Conservation (phyloP, 495 filamentous ascomycete genomes). For the Aspergillus indologenus region DNA sequence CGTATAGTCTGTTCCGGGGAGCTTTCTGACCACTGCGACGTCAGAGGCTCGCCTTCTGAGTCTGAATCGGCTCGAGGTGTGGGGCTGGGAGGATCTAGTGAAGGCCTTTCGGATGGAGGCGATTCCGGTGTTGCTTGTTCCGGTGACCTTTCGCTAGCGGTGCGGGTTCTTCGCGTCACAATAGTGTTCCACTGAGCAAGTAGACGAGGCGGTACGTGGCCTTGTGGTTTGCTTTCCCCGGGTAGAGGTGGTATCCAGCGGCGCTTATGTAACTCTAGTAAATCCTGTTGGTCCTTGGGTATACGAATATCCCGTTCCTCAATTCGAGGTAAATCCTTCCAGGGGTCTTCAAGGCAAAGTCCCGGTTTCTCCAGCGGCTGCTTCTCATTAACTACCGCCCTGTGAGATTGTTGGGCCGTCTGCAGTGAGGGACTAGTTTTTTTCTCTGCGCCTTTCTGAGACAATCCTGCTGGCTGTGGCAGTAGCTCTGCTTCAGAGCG, state of each 20-base stretch:
- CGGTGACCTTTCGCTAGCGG: slow-evolving; percentile 2
- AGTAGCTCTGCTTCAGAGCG: background rate
- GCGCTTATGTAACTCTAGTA: slow-evolving; percentile 53
- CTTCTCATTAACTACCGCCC: background rate
- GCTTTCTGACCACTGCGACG: slow-evolving; percentile 16
- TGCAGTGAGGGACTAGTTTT: background rate
- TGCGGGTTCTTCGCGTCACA: slow-evolving; percentile 24
- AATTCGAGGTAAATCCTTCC: slow-evolving; percentile 41
- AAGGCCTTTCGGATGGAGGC: slow-evolving; percentile 5
- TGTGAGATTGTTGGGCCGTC: background rate
- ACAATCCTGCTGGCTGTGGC: background rate
- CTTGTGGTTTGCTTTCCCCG: slow-evolving; percentile 22
- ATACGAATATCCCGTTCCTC: slow-evolving; percentile 49
- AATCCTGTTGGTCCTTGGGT: slow-evolving; percentile 54
- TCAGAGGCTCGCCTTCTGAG: slow-evolving; percentile 11
- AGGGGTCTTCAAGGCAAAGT: slow-evolving; percentile 23
- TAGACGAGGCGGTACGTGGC: slow-evolving; percentile 37
- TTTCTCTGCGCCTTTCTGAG: background rate
- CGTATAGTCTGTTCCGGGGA: slow-evolving; percentile 8
- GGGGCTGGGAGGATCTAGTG: slow-evolving; percentile 1
- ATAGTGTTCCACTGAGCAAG: slow-evolving; percentile 38
- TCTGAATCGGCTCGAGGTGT: slow-evolving; percentile 12
- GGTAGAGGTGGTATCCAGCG: slow-evolving; percentile 41
- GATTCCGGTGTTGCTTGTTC: background rate
- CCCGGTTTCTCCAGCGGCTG: slow-evolving; percentile 1